A percentile compares a stretch with the other conserved stretches of the same genome.
phyloP scores from a whole-genome alignment of 768 basidiomycete species.

The Rhizopogon vulgaris region DNA sequence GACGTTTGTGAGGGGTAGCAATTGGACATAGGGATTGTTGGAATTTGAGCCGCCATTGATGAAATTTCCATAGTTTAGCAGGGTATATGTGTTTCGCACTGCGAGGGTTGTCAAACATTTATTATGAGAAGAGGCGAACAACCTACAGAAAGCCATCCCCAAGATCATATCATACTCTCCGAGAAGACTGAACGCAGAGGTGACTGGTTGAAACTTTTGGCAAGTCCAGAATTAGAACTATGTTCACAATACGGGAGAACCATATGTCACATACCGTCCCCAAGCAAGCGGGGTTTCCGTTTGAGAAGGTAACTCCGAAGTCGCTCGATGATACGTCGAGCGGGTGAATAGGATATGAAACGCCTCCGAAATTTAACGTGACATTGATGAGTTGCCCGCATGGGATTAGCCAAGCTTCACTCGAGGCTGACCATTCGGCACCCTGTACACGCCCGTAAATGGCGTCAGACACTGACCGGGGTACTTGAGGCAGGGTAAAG shows the following conservation, averaged over 20 bases:
- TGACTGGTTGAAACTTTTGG: slow-evolving; percentile 74
- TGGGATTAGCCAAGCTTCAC: slow-evolving; percentile 65
- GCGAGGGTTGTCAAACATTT: slow-evolving; percentile 1
- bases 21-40: slow-evolving; percentile 61
- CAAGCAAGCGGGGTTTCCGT: slow-evolving; percentile 55
- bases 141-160: slow-evolving; percentile 73
- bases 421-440: slow-evolving; percentile 52
- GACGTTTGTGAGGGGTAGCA: slow-evolving; percentile 53
- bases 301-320: slow-evolving; percentile 34
- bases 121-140: neutral
- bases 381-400: slow-evolving; percentile 70
- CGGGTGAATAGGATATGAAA: slow-evolving; percentile 66
- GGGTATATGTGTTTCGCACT: slow-evolving; percentile 75
- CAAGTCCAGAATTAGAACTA: slow-evolving; percentile 3
- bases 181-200: slow-evolving; percentile 69
- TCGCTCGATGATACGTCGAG: slow-evolving; percentile 61
- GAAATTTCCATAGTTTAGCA: slow-evolving; percentile 70
- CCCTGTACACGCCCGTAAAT: slow-evolving; percentile 77
- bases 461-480: slow-evolving; percentile 67
- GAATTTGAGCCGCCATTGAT: slow-evolving; percentile 43
- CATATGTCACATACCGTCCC: slow-evolving; percentile 49
- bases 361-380: slow-evolving; percentile 66
- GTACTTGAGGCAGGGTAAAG: slow-evolving; percentile 66
- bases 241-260: neutral
- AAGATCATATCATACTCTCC: slow-evolving; percentile 80